Conservation (phyloP, 768 basidiomycete species). For the Lepiota venenata region DNA sequence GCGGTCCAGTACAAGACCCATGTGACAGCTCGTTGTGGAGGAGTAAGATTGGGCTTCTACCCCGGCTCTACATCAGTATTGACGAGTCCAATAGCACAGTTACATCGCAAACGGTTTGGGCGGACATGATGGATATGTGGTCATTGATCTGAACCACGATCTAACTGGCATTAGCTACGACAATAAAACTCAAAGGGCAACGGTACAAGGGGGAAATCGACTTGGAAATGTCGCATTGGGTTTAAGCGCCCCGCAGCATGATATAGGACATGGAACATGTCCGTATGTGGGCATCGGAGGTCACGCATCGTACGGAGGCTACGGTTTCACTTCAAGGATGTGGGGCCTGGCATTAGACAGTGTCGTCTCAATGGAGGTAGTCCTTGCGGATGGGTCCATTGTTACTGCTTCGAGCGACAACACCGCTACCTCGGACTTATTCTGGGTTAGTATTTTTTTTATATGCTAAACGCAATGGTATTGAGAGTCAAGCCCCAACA, state of each 20-base stretch:
- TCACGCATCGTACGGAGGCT: conserved; percentile 27
- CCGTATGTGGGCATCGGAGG: conserved; percentile 45
- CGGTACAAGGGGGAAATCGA: conserved; percentile 34
- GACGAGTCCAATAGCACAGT: conserved; percentile 27
- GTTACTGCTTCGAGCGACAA: conserved; percentile 31
- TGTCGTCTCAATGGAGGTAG: conserved; percentile 21
- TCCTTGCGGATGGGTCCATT: conserved; percentile 36
- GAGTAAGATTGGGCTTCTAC: conserved; percentile 28
- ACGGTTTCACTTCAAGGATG: conserved; percentile 29
- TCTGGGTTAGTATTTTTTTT: conserved; percentile 36
- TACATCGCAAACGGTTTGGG: conserved; percentile 43
- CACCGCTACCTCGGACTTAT: conserved; percentile 38
- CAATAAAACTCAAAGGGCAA: conserved; percentile 24
- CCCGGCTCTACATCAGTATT: neutral
- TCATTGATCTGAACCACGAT: conserved; percentile 35
- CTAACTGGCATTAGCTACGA: conserved; percentile 32
- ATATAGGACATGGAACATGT: conserved; percentile 41
- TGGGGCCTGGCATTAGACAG: conserved; percentile 35
- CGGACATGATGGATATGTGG: conserved; percentile 35
- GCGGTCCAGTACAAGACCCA: conserved; percentile 22
- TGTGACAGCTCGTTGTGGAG: conserved; percentile 38
- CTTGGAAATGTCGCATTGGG: conserved; percentile 34
- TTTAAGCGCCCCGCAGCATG: conserved; percentile 32
- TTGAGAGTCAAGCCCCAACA: too few relatives aligned
- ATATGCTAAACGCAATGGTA: neutral